Evolutionary conservation across 2,329 filamentous ascomycete genomes (phyloP), one percentile per base, ranked within the genome.

Genomic region (Dichotomopilus funicola): DNA sequence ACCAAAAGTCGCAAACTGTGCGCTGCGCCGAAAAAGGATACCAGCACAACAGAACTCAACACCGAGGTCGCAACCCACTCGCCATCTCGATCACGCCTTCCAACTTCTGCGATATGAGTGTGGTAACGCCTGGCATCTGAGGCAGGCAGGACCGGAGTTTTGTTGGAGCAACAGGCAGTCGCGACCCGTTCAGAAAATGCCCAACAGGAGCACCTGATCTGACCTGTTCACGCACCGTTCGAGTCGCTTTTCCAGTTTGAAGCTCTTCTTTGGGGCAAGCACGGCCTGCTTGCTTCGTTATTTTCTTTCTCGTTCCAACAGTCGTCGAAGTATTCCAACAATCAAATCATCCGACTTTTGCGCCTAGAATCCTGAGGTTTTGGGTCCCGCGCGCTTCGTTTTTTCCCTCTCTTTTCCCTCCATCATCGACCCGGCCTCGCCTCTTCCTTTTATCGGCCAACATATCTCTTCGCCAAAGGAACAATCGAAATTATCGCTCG

Each of bases 181-280:
- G 47, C 51, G n/a, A 44, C n/a, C n/a, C n/a, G 34, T 33, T 12
- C 49, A 34, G 12, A 59, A 47, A 52, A 57, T 59, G 57, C 57
- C 54, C 49, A 13, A 42, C 33, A 10, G 41, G 42, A 52, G 47
- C 58, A 58, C 33, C 58, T 56, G 36, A 55, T 59, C 56, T 61
- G 61, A 63, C 61, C 56, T 62, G 59, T 59, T 36, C 52, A 57
- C 55, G 51, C 58, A 12, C 49, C 44, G 49, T 41, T 47, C 51
- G 35, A 49, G 31, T 42, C 34, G 44, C n/a, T 40, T 12, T n/a
- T 19, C 41, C 46, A 43, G 33, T 6, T 5, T 34, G 6, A 27
- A 27, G 19, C 19, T 27, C 19, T 27, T 27, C 19, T 27, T 27
- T 51, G 34, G 10, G 45, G 51, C 43, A 49, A 41, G 38, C 50